Evolutionary conservation across 768 basidiomycete species (phyloP).

Genomic region (Lactarius trivialis): DNA sequence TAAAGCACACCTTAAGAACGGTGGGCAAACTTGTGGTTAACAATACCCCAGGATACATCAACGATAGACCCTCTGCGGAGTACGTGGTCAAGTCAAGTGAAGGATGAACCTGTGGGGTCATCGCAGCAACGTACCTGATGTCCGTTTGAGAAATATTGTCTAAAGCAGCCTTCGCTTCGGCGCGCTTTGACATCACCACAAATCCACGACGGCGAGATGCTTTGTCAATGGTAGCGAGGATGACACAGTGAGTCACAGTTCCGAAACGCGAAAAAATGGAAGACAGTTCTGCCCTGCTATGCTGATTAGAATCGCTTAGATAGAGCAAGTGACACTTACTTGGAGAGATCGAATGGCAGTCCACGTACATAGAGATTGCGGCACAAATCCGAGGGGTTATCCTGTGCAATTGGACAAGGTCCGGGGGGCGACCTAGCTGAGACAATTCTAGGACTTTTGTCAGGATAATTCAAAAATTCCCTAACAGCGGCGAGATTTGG

Average conservation of each 20-base stretch:
- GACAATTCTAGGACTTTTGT: constrained; percentile 24
- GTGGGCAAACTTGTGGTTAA: too few relatives aligned
- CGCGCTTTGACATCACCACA: constrained; percentile 70
- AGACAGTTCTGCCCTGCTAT: constrained; percentile 46
- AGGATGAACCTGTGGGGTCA: neutral
- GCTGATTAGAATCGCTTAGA: neutral
- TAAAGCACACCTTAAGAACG: constrained; percentile 60
- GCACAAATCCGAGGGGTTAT: too few relatives aligned
- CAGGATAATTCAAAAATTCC: neutral
- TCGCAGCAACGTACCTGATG: constrained; percentile 47
- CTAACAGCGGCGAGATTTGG: neutral
- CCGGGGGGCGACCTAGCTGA: constrained; percentile 22
- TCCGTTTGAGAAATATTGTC: constrained; percentile 56
- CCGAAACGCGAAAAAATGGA: constrained; percentile 60
- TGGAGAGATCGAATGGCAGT: constrained; percentile 72
- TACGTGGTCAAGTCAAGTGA: constrained; percentile 14
- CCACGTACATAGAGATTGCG: constrained; percentile 83
- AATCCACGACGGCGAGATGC: constrained; percentile 80
- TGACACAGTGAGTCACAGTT: constrained; percentile 67
- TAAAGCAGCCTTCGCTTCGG: constrained; percentile 68
- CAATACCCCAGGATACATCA: constrained; percentile 83
- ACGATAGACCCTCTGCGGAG: constrained; percentile 57
- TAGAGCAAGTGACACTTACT: constrained; percentile 38
- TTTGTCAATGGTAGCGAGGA: constrained; percentile 78
- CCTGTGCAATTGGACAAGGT: constrained; percentile 23